A percentile compares a stretch with the other conserved stretches of the same genome.
Evolutionary conservation across 805 yeast genomes (phyloP).

Genomic region (Diddensiella santjacobensis): DNA sequence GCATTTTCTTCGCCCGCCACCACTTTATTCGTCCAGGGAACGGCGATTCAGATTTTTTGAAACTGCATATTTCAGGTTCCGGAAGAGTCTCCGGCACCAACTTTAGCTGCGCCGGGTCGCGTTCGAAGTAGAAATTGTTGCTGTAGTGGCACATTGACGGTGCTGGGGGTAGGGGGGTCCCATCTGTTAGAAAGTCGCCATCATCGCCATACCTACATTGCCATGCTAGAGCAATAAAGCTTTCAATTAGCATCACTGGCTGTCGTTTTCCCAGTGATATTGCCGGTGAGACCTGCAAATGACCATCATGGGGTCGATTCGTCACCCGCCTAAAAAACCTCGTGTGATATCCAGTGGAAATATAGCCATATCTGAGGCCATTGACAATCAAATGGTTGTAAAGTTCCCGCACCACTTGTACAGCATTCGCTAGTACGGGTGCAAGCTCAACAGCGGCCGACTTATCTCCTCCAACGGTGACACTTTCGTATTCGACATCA

Average conservation of each 20-base stretch:
- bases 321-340: slow-evolving; percentile 19
- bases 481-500: background rate
- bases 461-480: too few relatives aligned
- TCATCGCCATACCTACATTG: slow-evolving; percentile 11
- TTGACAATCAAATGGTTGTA: slow-evolving; percentile 22
- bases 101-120: background rate
- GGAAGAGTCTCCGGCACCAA: slow-evolving; percentile 11
- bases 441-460: background rate
- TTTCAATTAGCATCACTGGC: slow-evolving; percentile 5
- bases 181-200: background rate
- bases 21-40: slow-evolving; percentile 17
- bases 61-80: slow-evolving; percentile 16
- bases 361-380: slow-evolving; percentile 21
- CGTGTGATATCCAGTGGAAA: slow-evolving; percentile 18
- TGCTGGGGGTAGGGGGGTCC: slow-evolving; percentile 2
- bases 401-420: slow-evolving; percentile 12
- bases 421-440: background rate
- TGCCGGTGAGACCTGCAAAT: slow-evolving; percentile 18
- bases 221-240: slow-evolving; percentile 12
- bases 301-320: background rate
- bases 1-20: slow-evolving; percentile 18
- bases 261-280: slow-evolving; percentile 6
- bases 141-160: slow-evolving; percentile 2
- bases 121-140: slow-evolving; percentile 9
- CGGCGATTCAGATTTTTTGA: slow-evolving; percentile 15